These are phyloP conservation scores for Petunia hybrid DNA, from an alignment of 305 asterid species.

Conservation along the genomic window DNA sequence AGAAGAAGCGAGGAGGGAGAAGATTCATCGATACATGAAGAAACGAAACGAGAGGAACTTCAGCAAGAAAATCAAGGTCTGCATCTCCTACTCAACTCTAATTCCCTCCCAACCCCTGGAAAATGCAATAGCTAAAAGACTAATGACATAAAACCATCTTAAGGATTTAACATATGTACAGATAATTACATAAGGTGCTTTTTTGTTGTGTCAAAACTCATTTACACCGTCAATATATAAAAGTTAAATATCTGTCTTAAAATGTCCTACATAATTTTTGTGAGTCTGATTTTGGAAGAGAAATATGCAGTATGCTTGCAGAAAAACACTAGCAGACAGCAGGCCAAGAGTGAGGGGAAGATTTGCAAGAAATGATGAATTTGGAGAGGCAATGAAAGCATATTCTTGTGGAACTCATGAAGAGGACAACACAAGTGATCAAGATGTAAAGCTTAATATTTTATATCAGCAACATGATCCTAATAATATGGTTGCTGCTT, in stretches of 20 bases:
- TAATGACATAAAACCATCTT: background rate
- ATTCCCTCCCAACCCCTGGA: slow-evolving; percentile 23
- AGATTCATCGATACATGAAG: slow-evolving; percentile 85
- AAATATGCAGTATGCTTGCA: slow-evolving; percentile 75
- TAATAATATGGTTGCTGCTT: slow-evolving; percentile 39
- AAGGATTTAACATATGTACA: too few species aligned
- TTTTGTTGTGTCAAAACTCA: too few species aligned
- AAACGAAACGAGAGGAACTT: slow-evolving; percentile 91
- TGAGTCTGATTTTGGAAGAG: slow-evolving; percentile 18
- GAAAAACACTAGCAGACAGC: slow-evolving; percentile 88
- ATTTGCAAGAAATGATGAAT: slow-evolving; percentile 82
- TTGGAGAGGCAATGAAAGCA: slow-evolving; percentile 54
- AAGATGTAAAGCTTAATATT: slow-evolving; percentile 51
- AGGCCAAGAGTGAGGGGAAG: slow-evolving; percentile 88
- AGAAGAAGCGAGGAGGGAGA: slow-evolving; percentile 83
- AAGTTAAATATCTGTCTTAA: too few species aligned
- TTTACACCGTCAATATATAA: too few species aligned
- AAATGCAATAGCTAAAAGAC: background rate
- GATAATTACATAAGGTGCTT: too few species aligned
- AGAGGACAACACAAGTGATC: slow-evolving; percentile 63
- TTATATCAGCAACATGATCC: slow-evolving; percentile 22
- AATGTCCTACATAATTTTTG: background rate
- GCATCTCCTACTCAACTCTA: background rate
- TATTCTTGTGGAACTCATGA: slow-evolving; percentile 57
- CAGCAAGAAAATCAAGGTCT: slow-evolving; percentile 94